phyloP scores from a whole-genome alignment of 2,329 filamentous ascomycete species.

The Sporothrix euskadiensis region DNA sequence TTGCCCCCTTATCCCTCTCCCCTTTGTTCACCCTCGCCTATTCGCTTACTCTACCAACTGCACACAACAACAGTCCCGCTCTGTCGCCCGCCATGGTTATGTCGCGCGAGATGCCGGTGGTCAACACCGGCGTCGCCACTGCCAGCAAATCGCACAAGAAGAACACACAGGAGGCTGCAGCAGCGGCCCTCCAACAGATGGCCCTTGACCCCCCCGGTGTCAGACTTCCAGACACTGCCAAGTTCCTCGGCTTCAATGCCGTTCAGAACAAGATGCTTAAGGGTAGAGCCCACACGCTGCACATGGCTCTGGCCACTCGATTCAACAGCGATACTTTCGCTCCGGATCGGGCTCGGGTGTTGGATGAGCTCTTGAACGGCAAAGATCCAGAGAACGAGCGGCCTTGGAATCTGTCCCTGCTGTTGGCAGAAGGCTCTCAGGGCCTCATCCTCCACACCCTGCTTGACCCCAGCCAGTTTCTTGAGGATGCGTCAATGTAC shows the following conservation, averaged over 20 bases:
- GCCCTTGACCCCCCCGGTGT: background rate
- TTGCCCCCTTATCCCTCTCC: background rate
- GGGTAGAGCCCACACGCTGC: background rate
- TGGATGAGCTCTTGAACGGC: conserved; percentile 5
- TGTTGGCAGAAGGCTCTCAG: conserved; percentile 15
- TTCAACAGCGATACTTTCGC: conserved; percentile 6
- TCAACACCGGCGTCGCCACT: background rate
- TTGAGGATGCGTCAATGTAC: conserved; percentile 8
- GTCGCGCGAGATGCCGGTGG: conserved; percentile 11
- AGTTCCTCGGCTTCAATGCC: conserved; percentile 11
- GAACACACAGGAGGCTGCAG: background rate
- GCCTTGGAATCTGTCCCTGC: conserved; percentile 12
- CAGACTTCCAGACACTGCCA: background rate
- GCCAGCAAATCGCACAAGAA: conserved; percentile 11
- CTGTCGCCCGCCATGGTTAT: conserved; percentile 9
- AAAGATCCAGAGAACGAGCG: background rate
- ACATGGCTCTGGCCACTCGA: background rate
- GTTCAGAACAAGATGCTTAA: conserved; percentile 14
- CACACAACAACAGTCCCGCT: background rate
- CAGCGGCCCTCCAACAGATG: background rate
- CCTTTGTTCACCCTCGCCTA: background rate
- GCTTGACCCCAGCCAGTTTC: conserved; percentile 12
- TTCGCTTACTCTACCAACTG: background rate
- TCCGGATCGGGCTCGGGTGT: background rate
- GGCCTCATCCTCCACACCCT: conserved; percentile 13